Conservation (phyloP, 2,329 filamentous ascomycete genomes). For the Scedosporium dehoogii region DNA sequence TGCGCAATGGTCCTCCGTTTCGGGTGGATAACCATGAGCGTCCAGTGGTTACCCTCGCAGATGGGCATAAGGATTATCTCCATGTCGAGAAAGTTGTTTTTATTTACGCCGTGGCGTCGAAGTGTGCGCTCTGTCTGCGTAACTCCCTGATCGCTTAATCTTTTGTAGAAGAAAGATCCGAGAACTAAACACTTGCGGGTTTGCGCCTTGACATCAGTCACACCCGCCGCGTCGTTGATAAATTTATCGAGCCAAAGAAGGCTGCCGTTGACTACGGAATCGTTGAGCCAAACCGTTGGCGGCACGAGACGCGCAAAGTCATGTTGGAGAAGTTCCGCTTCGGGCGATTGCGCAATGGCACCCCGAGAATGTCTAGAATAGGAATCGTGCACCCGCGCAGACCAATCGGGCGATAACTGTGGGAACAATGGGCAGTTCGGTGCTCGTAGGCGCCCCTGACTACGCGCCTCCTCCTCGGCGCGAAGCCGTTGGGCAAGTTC, state of each 20-base stretch:
- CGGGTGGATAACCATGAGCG: conserved; percentile 57
- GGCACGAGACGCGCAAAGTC: conserved; percentile 56
- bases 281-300: conserved; percentile 59
- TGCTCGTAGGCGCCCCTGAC: conserved; percentile 1
- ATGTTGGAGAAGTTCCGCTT: conserved; percentile 24
- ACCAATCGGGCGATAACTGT: conserved; percentile 1
- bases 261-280: conserved; percentile 62
- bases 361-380: background rate
- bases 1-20: conserved; percentile 51
- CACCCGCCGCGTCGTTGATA: conserved; percentile 46
- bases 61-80: conserved; percentile 63
- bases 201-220: conserved; percentile 32
- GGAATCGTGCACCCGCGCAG: background rate
- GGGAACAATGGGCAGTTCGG: conserved; percentile 4
- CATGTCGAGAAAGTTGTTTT: conserved; percentile 52
- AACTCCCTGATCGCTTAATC: conserved; percentile 37
- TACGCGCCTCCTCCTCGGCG: background rate
- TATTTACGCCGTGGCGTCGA: conserved; percentile 44
- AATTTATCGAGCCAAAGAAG: conserved; percentile 50
- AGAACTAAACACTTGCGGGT: conserved; percentile 52
- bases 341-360: background rate
- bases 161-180: conserved; percentile 56
- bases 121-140: conserved; percentile 42
- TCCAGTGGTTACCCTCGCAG: conserved; percentile 59
- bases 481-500: background rate